A percentile compares a stretch with the other conserved stretches of the same genome.
Conservation (phyloP, 805 yeast genomes). For the Wickerhamomyces ciferrii region DNA sequence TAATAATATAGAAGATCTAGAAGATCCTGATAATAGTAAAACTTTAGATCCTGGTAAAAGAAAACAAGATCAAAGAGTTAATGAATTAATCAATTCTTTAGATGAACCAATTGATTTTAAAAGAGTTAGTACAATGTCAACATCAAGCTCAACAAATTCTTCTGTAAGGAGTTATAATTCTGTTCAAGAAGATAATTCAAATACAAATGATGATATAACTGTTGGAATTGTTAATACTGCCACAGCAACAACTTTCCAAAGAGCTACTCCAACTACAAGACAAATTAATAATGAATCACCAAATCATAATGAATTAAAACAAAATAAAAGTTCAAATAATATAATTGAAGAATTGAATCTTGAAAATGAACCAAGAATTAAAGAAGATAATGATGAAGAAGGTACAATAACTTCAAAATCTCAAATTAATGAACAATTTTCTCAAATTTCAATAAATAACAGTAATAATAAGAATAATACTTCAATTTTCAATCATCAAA, state of each 20-base stretch:
- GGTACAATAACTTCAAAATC: neutral
- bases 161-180: slow-evolving; percentile 14
- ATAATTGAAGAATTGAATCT: neutral
- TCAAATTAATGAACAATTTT: neutral
- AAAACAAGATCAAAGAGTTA: slow-evolving; percentile 10
- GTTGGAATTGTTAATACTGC: slow-evolving; percentile 12
- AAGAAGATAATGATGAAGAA: neutral
- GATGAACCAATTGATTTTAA: slow-evolving; percentile 37
- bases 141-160: slow-evolving; percentile 13
- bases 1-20: neutral
- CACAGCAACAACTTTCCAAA: slow-evolving; percentile 12
- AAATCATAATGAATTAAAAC: neutral
- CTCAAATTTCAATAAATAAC: neutral
- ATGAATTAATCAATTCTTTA: slow-evolving; percentile 21
- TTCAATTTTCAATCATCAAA: neutral
- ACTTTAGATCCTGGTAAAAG: slow-evolving; percentile 44
- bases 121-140: slow-evolving; percentile 32
- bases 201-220: slow-evolving; percentile 6
- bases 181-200: slow-evolving; percentile 1
- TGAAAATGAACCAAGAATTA: neutral
- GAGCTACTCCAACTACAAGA: slow-evolving; percentile 14
- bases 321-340: neutral
- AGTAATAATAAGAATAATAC: neutral
- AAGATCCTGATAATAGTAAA: slow-evolving; percentile 16
- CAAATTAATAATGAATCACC: slow-evolving; percentile 8